These are phyloP conservation scores for Rauvolfia tetraphylla DNA, from an alignment of 257 asterid species.

Conservation along the genomic window DNA sequence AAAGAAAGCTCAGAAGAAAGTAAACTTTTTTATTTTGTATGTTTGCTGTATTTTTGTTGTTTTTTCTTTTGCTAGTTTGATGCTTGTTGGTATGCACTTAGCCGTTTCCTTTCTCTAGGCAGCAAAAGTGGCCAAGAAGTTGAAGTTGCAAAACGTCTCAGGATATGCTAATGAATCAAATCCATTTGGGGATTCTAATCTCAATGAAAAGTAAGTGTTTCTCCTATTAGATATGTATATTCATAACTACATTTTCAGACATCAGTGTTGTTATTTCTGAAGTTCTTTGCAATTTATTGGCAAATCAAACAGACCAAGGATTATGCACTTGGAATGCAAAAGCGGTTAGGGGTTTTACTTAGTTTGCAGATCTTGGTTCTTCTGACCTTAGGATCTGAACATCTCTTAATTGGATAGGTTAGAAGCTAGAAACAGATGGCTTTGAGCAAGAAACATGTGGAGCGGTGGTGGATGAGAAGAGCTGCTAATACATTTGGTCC, in stretches of 20 bases:
- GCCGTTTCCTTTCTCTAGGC: conserved; percentile 35
- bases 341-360: not conserved
- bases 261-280: not conserved
- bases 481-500: not conserved
- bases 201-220: conserved; percentile 55
- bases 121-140: conserved; percentile 62
- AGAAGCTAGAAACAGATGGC: not conserved
- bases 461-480: not conserved
- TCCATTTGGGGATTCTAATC: conserved; percentile 93
- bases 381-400: not conserved
- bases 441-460: not conserved
- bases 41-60: not conserved
- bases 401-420: not conserved
- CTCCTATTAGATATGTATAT: not conserved
- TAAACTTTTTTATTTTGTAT: conserved; percentile 1
- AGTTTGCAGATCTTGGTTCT: not conserved
- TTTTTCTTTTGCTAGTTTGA: not conserved
- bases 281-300: not conserved
- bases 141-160: conserved; percentile 60
- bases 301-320: not conserved
- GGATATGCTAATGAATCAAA: conserved; percentile 91
- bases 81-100: not conserved
- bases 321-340: not conserved
- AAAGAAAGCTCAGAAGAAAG: conserved; percentile 66
- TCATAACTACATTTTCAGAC: not conserved